Evolutionary conservation across 257 asterid species (phyloP).

Genomic region (Ilex asprella): DNA sequence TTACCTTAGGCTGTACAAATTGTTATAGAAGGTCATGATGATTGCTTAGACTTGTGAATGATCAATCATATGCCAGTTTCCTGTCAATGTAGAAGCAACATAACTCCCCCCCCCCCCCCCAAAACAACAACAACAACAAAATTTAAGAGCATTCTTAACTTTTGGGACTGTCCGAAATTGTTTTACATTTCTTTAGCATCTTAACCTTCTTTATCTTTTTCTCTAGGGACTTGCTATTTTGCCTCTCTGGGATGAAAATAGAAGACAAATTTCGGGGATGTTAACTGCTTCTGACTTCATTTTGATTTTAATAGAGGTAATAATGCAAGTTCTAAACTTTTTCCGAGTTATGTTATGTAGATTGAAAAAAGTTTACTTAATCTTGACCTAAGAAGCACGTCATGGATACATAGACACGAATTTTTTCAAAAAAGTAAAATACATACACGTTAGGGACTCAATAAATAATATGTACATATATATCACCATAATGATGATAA

Average conservation of each 20-base stretch:
- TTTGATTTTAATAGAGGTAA: constrained; percentile 33
- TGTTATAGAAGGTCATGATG: no score
- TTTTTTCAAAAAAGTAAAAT: no score
- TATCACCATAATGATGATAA: no score
- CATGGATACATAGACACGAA: no score
- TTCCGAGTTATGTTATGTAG: neutral
- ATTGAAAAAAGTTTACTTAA: no score
- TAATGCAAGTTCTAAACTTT: neutral
- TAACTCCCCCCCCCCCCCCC: no score
- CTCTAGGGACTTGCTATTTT: constrained; percentile 40
- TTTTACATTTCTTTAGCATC: constrained; percentile 8
- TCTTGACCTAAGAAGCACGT: no score
- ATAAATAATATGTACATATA: no score
- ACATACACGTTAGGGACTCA: no score
- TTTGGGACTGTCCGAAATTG: neutral
- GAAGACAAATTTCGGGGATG: constrained; percentile 47
- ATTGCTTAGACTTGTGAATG: no score
- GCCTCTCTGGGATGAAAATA: constrained; percentile 54
- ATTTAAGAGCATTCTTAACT: neutral
- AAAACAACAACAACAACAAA: no score
- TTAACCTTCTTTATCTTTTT: constrained; percentile 9
- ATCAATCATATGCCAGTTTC: no score
- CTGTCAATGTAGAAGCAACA: neutral
- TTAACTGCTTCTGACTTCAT: constrained; percentile 72
- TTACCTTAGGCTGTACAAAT: neutral